Conservation (phyloP, 2,329 filamentous ascomycete genomes). For the Catunica adiposa region DNA sequence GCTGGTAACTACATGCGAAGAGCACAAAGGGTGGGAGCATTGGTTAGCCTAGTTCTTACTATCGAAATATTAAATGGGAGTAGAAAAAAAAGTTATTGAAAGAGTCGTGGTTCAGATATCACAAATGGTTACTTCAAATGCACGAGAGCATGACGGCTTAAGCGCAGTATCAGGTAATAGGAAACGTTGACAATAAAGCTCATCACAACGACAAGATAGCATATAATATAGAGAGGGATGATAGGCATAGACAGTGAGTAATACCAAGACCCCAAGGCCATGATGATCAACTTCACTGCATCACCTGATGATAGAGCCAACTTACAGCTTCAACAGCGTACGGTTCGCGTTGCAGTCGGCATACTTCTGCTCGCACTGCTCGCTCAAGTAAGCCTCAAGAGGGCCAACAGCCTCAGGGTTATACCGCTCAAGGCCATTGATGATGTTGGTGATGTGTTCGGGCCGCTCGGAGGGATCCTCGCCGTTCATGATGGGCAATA, state of each 20-base stretch:
- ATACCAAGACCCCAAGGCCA: background rate
- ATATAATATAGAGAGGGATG: background rate
- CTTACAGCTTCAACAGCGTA: constrained; percentile 91
- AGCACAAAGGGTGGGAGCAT: background rate
- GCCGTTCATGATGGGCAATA: constrained; percentile 38
- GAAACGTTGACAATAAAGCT: constrained; percentile 29
- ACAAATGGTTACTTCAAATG: constrained; percentile 13
- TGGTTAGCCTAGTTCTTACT: constrained; percentile 3
- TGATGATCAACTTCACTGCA: no score
- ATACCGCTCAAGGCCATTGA: constrained; percentile 95
- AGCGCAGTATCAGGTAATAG: constrained; percentile 15
- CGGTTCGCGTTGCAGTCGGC: constrained; percentile 96
- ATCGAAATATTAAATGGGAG: background rate
- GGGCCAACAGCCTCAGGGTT: constrained; percentile 90
- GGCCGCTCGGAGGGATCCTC: constrained; percentile 87
- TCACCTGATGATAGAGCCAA: constrained; percentile 21
- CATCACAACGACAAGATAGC: constrained; percentile 42
- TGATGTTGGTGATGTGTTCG: constrained; percentile 79
- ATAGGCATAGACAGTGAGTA: constrained; percentile 15
- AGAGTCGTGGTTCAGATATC: constrained; percentile 58
- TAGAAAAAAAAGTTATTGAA: constrained; percentile 56
- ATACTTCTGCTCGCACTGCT: constrained; percentile 88
- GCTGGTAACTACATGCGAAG: constrained; percentile 62
- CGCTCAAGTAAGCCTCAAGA: constrained; percentile 85
- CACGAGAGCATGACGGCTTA: constrained; percentile 14